Evolutionary conservation across 345 rosid genomes (phyloP).

Genomic region (Dovyalis caffra): DNA sequence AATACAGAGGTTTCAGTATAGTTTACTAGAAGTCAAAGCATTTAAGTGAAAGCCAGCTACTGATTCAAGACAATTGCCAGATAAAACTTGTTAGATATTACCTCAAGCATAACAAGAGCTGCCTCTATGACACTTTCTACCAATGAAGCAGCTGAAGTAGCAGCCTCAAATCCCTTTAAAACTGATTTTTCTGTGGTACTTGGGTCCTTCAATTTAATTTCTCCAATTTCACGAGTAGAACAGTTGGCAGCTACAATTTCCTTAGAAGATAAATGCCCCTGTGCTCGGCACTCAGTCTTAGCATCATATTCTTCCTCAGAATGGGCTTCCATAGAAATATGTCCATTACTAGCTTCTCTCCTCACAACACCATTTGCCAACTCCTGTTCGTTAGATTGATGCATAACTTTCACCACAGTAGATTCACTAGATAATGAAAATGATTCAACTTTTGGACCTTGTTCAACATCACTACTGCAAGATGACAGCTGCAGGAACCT

Average conservation of each 20-base stretch:
- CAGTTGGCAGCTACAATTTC: constrained; percentile 40
- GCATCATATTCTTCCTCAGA: constrained; percentile 50
- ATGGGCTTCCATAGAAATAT: constrained; percentile 38
- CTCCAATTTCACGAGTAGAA: constrained; percentile 45
- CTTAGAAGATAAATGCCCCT: constrained; percentile 48
- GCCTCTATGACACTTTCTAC: constrained; percentile 90
- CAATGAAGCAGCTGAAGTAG: constrained; percentile 54
- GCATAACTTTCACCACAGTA: constrained; percentile 39
- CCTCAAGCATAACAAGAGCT: constrained; percentile 95
- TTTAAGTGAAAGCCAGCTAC: too few relatives aligned
- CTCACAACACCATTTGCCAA: constrained; percentile 47
- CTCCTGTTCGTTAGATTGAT: constrained; percentile 46
- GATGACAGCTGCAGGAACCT: constrained; percentile 31
- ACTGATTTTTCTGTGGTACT: constrained; percentile 39
- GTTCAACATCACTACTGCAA: constrained; percentile 35
- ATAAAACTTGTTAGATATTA: constrained; percentile 22
- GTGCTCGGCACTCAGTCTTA: constrained; percentile 59
- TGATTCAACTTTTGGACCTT: constrained; percentile 23
- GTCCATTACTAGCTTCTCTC: constrained; percentile 32
- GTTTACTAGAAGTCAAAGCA: too few relatives aligned
- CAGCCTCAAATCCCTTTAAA: constrained; percentile 45
- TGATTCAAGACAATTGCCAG: too few relatives aligned
- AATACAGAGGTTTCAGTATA: neutral
- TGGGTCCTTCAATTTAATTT: constrained; percentile 47
- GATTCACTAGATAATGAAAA: constrained; percentile 37